phyloP scores from a whole-genome alignment of 2,329 filamentous ascomycete genomes.

The Dothistroma septosporum region DNA sequence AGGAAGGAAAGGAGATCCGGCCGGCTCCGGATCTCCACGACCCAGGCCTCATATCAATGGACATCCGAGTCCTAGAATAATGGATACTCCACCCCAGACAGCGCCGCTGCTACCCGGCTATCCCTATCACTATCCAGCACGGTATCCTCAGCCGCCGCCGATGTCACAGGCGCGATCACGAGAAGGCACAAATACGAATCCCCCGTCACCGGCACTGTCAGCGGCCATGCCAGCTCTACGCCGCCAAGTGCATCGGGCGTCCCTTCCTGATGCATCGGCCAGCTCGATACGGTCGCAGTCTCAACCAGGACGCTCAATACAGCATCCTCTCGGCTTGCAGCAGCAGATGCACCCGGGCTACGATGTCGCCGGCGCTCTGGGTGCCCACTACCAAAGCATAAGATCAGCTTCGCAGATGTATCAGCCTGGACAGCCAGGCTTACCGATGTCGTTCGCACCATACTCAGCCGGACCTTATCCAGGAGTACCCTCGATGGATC shows the following conservation, averaged over 20 bases:
- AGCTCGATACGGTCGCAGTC: slow-evolving; percentile 47
- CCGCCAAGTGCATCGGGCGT: slow-evolving; percentile 41
- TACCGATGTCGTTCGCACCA: slow-evolving; percentile 24
- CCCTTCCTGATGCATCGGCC: slow-evolving; percentile 40
- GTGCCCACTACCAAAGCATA: slow-evolving; percentile 33
- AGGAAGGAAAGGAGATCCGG: slow-evolving; percentile 30
- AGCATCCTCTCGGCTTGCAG: slow-evolving; percentile 38
- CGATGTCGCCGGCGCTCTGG: slow-evolving; percentile 34
- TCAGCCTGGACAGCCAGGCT: slow-evolving; percentile 21
- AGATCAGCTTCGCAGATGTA: slow-evolving; percentile 27
- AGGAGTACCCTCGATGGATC: slow-evolving; percentile 20
- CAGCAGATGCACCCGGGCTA: slow-evolving; percentile 39
- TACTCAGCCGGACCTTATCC: slow-evolving; percentile 8
- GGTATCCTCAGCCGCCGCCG: slow-evolving; percentile 39
- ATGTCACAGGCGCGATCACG: slow-evolving; percentile 37
- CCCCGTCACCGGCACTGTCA: slow-evolving; percentile 47
- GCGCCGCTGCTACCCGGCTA: slow-evolving; percentile 41
- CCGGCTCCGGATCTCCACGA: slow-evolving; percentile 41
- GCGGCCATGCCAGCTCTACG: slow-evolving; percentile 43
- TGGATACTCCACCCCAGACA: slow-evolving; percentile 33
- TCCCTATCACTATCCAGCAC: slow-evolving; percentile 45
- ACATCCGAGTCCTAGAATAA: slow-evolving; percentile 28
- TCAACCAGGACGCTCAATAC: slow-evolving; percentile 45
- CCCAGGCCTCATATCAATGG: slow-evolving; percentile 30
- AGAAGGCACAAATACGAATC: slow-evolving; percentile 46